Conservation (phyloP, 352 stramenopile species). For the Pythium graminicola region DNA sequence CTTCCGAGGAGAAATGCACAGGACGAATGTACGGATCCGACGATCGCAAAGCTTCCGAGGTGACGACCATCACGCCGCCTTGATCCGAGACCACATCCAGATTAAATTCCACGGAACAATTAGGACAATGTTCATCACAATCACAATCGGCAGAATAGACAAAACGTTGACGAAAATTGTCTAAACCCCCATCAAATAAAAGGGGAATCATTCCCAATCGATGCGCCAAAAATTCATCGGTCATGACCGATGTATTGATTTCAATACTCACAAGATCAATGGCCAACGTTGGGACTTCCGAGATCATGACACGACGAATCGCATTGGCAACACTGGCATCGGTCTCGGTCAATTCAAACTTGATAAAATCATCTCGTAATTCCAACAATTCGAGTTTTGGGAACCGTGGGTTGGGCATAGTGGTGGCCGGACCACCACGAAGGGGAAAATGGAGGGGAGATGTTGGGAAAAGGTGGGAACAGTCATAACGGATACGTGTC, state of each 20-base stretch:
- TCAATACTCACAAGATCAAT: slow-evolving; percentile 94
- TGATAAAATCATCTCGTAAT: slow-evolving; percentile 89
- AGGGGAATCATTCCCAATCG: slow-evolving; percentile 84
- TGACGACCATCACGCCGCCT: slow-evolving; percentile 53
- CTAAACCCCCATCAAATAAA: too few species aligned
- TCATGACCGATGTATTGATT: slow-evolving; percentile 93
- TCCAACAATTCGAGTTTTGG: slow-evolving; percentile 94
- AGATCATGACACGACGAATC: slow-evolving; percentile 85
- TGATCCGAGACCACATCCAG: slow-evolving; percentile 88
- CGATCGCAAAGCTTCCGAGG: slow-evolving; percentile 71
- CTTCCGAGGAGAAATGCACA: slow-evolving; percentile 82
- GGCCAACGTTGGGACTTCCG: slow-evolving; percentile 90
- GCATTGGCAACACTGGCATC: slow-evolving; percentile 91
- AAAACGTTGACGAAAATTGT: too few species aligned
- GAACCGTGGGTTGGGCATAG: slow-evolving; percentile 85
- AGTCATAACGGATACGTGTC: too few species aligned
- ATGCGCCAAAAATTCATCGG: slow-evolving; percentile 91
- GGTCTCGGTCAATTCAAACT: slow-evolving; percentile 90
- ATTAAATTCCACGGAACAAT: slow-evolving; percentile 92
- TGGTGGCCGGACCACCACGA: too few species aligned
- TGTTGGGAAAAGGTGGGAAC: too few species aligned
- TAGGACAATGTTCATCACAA: slow-evolving; percentile 89
- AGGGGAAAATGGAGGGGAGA: too few species aligned
- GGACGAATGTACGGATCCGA: slow-evolving; percentile 81
- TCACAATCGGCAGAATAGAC: slow-evolving; percentile 93